Percentiles rank a stretch among this genome's conserved stretches.
Conservation (phyloP, 192 early-diverging fungal species). For the Backusella tarrabulga region DNA sequence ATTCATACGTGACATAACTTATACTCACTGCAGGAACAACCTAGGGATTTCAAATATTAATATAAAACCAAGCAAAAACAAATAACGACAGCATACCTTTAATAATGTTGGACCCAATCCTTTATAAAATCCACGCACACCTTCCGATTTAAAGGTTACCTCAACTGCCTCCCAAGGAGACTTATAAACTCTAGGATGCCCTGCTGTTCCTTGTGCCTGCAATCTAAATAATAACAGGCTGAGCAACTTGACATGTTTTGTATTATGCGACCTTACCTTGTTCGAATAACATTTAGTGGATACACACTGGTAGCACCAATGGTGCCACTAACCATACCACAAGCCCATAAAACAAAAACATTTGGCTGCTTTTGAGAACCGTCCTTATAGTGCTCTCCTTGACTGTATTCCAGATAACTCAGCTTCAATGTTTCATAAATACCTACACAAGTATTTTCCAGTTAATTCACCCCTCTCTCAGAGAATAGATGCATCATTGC, state of each 20-base stretch:
- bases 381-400: constrained; percentile 35
- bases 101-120: constrained; percentile 70
- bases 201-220: constrained; percentile 77
- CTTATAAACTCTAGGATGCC: constrained; percentile 65
- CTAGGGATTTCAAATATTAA: constrained; percentile 19
- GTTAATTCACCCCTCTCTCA: not conserved
- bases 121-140: constrained; percentile 69
- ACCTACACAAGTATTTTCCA: constrained; percentile 29
- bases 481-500: not conserved
- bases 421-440: constrained; percentile 72
- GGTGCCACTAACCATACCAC: constrained; percentile 62
- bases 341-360: constrained; percentile 50
- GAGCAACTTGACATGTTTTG: no score
- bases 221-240: constrained; percentile 43
- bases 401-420: constrained; percentile 44
- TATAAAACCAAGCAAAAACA: not conserved
- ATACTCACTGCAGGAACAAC: constrained; percentile 72
- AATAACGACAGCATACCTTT: constrained; percentile 47
- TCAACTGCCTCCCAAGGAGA: constrained; percentile 56
- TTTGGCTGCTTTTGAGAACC: constrained; percentile 37
- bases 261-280: constrained; percentile 47
- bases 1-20: constrained; percentile 70
- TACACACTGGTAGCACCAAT: constrained; percentile 66
- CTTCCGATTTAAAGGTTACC: constrained; percentile 57
- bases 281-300: constrained; percentile 64